A percentile compares a stretch with the other conserved stretches of the same genome.
Evolutionary conservation across 2,329 filamentous ascomycete species (phyloP).

Genomic region (Zasmidium cellare): DNA sequence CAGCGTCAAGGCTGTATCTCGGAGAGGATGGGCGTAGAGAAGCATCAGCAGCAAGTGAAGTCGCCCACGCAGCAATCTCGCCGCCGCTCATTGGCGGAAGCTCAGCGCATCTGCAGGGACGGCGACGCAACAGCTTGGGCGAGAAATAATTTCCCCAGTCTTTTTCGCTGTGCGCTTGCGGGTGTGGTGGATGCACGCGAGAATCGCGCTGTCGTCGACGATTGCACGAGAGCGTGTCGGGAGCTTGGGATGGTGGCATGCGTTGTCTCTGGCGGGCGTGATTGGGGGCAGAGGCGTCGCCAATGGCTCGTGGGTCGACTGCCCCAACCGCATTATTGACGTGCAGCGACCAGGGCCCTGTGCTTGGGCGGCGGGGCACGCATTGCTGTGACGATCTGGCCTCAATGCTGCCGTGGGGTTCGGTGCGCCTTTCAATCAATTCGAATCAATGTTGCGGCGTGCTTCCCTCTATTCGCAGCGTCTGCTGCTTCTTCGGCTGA

Average conservation of each 20-base stretch:
- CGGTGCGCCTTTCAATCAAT: background rate
- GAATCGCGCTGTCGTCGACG: background rate
- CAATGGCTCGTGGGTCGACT: background rate
- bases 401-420: background rate
- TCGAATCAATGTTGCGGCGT: background rate
- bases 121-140: background rate
- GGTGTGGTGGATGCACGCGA: background rate
- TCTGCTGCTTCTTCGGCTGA: background rate
- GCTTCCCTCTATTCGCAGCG: background rate
- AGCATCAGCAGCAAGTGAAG: conserved; percentile 15
- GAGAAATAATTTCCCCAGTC: background rate
- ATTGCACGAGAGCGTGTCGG: no score
- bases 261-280: background rate
- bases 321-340: background rate
- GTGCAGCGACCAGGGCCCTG: background rate
- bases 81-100: conserved; percentile 6
- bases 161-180: background rate
- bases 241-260: background rate
- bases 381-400: background rate
- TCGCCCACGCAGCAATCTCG: conserved; percentile 7
- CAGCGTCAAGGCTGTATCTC: conserved; percentile 6
- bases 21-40: background rate
- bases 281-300: background rate
- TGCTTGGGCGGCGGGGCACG: background rate
- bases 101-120: background rate